Percentiles rank a stretch among this genome's conserved stretches.
Conservation (phyloP, 2,329 filamentous ascomycete genomes). For the Talaromyces sp. region DNA sequence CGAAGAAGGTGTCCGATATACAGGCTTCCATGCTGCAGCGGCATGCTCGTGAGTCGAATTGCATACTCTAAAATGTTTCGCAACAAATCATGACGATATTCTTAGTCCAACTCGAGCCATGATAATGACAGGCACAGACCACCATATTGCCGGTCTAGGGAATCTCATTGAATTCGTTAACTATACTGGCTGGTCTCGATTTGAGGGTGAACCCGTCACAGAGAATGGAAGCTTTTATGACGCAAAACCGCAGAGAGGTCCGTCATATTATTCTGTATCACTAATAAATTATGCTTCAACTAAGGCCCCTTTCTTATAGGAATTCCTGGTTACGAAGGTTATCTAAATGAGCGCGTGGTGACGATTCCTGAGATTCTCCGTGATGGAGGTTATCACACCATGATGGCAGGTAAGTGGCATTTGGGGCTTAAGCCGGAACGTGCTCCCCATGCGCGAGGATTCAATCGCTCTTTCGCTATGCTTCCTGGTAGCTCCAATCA, state of each 20-base stretch:
- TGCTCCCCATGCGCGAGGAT: constrained; percentile 60
- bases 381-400: constrained; percentile 38
- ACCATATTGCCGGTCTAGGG: constrained; percentile 58
- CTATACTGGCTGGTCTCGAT: too few relatives aligned
- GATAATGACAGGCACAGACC: constrained; percentile 67
- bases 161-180: constrained; percentile 62
- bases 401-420: constrained; percentile 45
- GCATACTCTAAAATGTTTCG: too few relatives aligned
- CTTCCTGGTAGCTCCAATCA: constrained; percentile 64
- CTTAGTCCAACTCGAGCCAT: constrained; percentile 61
- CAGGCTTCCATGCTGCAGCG: constrained; percentile 66
- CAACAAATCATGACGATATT: neutral
- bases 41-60: constrained; percentile 58
- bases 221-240: too few relatives aligned
- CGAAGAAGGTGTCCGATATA: constrained; percentile 60
- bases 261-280: too few relatives aligned
- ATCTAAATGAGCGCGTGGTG: constrained; percentile 37
- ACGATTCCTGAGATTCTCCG: constrained; percentile 38
- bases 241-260: too few relatives aligned
- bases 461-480: constrained; percentile 62
- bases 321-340: constrained; percentile 45
- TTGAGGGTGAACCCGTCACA: too few relatives aligned
- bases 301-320: too few relatives aligned
- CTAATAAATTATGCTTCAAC: too few relatives aligned
- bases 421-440: constrained; percentile 52